Percentiles rank a stretch among this genome's conserved stretches.
Evolutionary conservation across 2,329 filamentous ascomycete genomes (phyloP).

Genomic region (Diplodia corticola): DNA sequence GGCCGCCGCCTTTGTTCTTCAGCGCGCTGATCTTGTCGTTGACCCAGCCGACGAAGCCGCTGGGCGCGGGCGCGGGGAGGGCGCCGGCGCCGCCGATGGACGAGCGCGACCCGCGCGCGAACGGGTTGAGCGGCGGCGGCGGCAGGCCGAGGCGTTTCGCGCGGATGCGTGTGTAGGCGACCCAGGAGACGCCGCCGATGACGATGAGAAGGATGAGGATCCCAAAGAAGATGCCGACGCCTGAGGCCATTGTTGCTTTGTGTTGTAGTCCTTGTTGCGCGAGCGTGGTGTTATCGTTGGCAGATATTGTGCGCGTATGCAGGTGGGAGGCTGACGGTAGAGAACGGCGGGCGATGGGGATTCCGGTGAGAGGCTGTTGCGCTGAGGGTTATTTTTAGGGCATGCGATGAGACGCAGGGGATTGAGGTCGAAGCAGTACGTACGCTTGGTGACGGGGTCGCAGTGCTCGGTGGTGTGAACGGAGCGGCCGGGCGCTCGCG

Average conservation of each 20-base stretch:
- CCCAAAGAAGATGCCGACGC: conserved; percentile 45
- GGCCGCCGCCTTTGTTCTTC: conserved; percentile 54
- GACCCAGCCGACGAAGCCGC: conserved; percentile 72
- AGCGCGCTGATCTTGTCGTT: conserved; percentile 64
- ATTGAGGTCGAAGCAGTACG: neutral
- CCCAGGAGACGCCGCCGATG: conserved; percentile 62
- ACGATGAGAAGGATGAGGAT: conserved; percentile 74
- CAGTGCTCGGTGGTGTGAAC: neutral
- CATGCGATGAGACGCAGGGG: conserved; percentile 3
- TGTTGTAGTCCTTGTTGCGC: neutral
- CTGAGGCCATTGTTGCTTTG: conserved; percentile 9
- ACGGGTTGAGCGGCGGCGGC: conserved; percentile 70
- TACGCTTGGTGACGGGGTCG: neutral
- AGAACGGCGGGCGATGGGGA: neutral
- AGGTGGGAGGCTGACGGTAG: neutral
- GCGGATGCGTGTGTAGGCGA: conserved; percentile 71
- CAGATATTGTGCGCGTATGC: neutral
- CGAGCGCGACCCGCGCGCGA: conserved; percentile 47
- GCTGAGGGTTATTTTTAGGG: conserved; percentile 16
- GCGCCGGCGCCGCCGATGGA: conserved; percentile 28
- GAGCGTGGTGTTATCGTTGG: neutral
- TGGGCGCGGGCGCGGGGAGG: conserved; percentile 51
- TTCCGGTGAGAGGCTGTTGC: neutral
- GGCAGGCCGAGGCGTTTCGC: conserved; percentile 75
- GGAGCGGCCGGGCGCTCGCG: neutral